These are phyloP conservation scores for Aspergillus sp. DNA, from an alignment of 2,329 filamentous ascomycete species.

Conservation along the genomic window DNA sequence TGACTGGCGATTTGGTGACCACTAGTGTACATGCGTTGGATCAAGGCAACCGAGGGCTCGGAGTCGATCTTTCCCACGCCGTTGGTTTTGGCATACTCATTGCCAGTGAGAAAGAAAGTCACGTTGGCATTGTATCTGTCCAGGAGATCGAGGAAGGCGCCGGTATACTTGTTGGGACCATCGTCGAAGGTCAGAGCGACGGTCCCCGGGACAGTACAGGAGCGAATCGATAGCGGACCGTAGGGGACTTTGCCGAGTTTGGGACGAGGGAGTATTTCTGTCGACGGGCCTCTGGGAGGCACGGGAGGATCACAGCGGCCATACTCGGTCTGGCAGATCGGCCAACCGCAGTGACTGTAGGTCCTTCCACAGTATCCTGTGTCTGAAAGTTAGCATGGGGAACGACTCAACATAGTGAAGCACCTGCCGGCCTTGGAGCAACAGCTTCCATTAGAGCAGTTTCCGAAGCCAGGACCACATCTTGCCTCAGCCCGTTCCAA, in stretches of 20 bases:
- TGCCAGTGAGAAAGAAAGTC: constrained; percentile 64
- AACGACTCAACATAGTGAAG: background rate
- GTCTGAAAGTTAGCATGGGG: background rate
- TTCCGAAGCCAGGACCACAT: constrained; percentile 36
- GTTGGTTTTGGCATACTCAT: constrained; percentile 34
- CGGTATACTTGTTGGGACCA: constrained; percentile 62
- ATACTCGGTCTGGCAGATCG: constrained; percentile 41
- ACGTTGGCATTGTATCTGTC: constrained; percentile 60
- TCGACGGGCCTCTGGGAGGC: constrained; percentile 35
- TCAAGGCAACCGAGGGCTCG: constrained; percentile 38
- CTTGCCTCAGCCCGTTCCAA: constrained; percentile 20
- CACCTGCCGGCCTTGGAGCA: constrained; percentile 38
- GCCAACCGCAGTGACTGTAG: constrained; percentile 37
- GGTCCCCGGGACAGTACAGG: constrained; percentile 52
- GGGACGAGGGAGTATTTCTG: constrained; percentile 33
- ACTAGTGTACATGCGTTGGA: constrained; percentile 42
- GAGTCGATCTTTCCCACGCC: constrained; percentile 46
- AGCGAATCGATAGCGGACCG: constrained; percentile 33
- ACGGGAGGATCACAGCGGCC: constrained; percentile 39
- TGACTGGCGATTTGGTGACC: constrained; percentile 55
- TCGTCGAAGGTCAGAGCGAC: constrained; percentile 69
- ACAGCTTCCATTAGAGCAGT: constrained; percentile 35
- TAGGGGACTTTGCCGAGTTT: constrained; percentile 38
- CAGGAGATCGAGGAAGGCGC: constrained; percentile 61
- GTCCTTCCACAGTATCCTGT: constrained; percentile 41